Base-by-base conservation (phyloP, 441 rosid species). In the Erodium moschatum region DNA sequence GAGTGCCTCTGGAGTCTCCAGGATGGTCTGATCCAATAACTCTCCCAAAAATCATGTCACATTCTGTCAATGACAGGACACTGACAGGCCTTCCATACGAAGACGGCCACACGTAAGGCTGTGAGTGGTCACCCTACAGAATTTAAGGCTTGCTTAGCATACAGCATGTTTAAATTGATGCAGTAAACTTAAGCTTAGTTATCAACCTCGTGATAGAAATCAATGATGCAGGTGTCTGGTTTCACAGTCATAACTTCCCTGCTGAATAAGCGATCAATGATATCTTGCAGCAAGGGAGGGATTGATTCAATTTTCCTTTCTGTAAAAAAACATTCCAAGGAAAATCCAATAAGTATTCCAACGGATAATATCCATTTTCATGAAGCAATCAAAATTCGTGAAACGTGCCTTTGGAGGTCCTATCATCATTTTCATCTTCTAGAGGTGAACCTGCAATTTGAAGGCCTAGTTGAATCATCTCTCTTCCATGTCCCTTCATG, bases 401-500 rank as follows among this genome's bases (percentile, higher is more conserved):
- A 67, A 72, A 77, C 86, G 68, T 87, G 81, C 93, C 92, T 88
- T 85, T 88, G 54, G 81, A 79, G 68, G 74, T 75, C 65, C 79
- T 89, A 2, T 75, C 65, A 15, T 73, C 60, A 75, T 38, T 81
- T 58, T 88, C 94, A 68, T 82, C 92, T 76, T 91, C 97, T 21
- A 79, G 77, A 38, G 90, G 92, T 67, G 77, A 78, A 78, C 91
- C 93, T 1, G 80, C 88, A 67, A 91, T 83, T 15, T 96, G 97
- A 54, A 86, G 81, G 69, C 98, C 98, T 33, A 94, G 73, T 60
- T 94, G 98, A 79, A 94, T 89, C 84, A 82, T 86, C 89, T 89
- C 97, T 48, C 97, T 87, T 48, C 98, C 98, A 74, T 81, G 97
- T 71, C 97, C 98, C 80, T 81, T 89, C 78, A 77, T 84, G 27